Conservation (phyloP, 2,329 filamentous ascomycete species). For the Pestalotiopsis sp. region DNA sequence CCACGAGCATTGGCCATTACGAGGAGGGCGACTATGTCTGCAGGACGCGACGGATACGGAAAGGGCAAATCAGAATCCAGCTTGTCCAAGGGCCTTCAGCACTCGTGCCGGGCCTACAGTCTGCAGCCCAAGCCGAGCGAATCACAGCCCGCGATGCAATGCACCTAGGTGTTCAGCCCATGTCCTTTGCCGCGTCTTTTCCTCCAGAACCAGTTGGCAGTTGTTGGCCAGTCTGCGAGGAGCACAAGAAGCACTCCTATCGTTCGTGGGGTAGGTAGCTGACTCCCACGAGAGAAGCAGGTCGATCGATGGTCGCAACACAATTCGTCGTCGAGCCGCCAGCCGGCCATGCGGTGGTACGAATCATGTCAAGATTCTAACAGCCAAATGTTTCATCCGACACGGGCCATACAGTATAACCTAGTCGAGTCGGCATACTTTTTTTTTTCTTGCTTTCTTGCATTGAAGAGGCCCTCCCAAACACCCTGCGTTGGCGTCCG, state of each 20-base stretch:
- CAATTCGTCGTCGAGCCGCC: too few relatives aligned
- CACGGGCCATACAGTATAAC: too few relatives aligned
- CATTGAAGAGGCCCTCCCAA: background rate
- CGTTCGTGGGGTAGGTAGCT: background rate
- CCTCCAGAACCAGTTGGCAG: background rate
- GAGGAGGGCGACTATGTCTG: background rate
- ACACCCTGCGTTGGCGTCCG: background rate
- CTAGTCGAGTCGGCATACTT: too few relatives aligned
- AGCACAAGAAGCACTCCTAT: background rate
- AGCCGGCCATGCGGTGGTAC: too few relatives aligned
- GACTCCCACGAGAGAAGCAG: too few relatives aligned
- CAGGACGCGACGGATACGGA: constrained; percentile 3
- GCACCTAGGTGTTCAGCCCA: background rate
- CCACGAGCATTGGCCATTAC: constrained; percentile 7
- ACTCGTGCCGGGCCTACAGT: constrained; percentile 8
- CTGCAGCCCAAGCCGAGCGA: constrained; percentile 3
- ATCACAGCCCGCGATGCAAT: constrained; percentile 2
- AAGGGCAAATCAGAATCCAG: constrained; percentile 16
- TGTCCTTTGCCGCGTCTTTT: background rate
- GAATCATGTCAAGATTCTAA: too few relatives aligned
- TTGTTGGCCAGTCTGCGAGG: background rate
- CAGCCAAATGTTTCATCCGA: too few relatives aligned
- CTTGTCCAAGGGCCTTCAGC: constrained; percentile 5
- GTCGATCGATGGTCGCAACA: background rate
- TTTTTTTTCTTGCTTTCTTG: background rate